Conservation (phyloP, 2,329 filamentous ascomycete species). For the Diaporthe caulivora region DNA sequence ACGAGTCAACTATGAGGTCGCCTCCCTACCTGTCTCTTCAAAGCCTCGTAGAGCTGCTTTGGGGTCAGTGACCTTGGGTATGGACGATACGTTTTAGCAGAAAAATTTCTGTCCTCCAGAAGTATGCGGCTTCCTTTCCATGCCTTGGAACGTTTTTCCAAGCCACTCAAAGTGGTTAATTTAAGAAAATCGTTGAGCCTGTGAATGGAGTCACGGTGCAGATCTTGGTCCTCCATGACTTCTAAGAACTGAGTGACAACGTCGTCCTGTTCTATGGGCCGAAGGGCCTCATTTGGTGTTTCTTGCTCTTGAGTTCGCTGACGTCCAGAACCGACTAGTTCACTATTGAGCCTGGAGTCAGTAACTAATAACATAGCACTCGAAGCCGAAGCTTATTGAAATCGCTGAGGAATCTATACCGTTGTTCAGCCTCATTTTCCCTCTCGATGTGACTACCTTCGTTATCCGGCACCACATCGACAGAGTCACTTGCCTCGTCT, state of each 20-base stretch:
- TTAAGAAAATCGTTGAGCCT: not conserved
- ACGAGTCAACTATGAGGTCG: accelerated
- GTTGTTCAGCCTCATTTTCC: not conserved
- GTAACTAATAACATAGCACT: not conserved
- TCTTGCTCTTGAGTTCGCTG: not conserved
- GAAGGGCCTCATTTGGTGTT: not conserved
- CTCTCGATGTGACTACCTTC: not conserved
- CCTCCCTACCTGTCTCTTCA: not conserved
- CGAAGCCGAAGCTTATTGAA: too few species aligned
- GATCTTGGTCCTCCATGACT: constrained; percentile 4
- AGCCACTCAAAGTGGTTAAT: not conserved
- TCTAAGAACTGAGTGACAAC: not conserved
- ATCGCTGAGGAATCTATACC: too few species aligned
- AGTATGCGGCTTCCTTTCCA: not conserved
- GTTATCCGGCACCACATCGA: not conserved
- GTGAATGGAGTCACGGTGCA: not conserved
- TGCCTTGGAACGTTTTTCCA: not conserved
- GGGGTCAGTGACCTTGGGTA: not conserved
- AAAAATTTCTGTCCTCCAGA: constrained; percentile 26
- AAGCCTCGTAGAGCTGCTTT: not conserved
- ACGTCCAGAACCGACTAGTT: not conserved
- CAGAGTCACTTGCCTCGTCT: too few species aligned
- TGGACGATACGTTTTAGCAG: not conserved
- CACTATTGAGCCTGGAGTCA: not conserved
- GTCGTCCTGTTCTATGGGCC: not conserved